Conservation (phyloP, 2,329 filamentous ascomycete species). For the Cladorrhinum sp. region DNA sequence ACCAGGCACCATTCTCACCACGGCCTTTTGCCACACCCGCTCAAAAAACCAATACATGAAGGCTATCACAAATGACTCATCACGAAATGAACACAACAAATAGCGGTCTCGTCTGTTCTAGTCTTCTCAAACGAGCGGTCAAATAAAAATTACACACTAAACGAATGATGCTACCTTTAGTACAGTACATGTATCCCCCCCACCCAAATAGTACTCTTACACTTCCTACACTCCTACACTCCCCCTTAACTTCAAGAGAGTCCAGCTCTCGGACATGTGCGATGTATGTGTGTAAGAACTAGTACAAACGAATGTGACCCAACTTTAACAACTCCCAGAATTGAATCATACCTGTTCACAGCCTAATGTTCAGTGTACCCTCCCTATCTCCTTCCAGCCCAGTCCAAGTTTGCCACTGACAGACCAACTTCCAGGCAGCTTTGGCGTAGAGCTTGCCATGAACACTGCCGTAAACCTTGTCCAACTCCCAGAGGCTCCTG, state of each 20-base stretch:
- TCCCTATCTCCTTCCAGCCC: slow-evolving; percentile 24
- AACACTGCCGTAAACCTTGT: neutral
- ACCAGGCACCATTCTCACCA: too few species aligned
- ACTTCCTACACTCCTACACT: neutral
- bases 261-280: neutral
- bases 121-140: neutral
- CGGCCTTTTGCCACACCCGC: too few species aligned
- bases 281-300: neutral
- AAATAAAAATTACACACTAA: neutral
- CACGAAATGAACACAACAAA: too few species aligned
- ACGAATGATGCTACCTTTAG: neutral
- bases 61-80: too few species aligned
- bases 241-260: neutral
- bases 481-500: slow-evolving; percentile 21
- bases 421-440: slow-evolving; percentile 25
- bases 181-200: neutral
- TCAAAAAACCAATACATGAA: too few species aligned
- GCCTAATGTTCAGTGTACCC: slow-evolving; percentile 25
- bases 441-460: slow-evolving; percentile 17
- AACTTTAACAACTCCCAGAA: neutral
- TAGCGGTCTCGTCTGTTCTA: too few species aligned
- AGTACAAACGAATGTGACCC: neutral
- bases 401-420: slow-evolving; percentile 27
- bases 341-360: slow-evolving; percentile 16
- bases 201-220: neutral